Evolutionary conservation across 257 asterid species (phyloP).

Genomic region (Ilex aquifolium): DNA sequence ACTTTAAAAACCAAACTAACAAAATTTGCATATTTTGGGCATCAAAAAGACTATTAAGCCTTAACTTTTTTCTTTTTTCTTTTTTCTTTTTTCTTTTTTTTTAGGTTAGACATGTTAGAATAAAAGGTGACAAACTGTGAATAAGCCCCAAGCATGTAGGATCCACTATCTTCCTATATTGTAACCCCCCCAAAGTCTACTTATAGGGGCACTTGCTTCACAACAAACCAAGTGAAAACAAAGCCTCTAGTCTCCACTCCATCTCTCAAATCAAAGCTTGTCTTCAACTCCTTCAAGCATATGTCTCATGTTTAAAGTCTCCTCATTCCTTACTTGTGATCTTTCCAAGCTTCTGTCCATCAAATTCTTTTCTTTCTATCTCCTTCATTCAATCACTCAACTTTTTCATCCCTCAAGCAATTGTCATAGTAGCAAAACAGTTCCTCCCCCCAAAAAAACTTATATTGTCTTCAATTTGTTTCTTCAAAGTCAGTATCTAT

Average conservation of each 20-base stretch:
- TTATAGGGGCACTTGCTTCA: slow-evolving; percentile 7
- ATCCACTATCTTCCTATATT: slow-evolving; percentile 13
- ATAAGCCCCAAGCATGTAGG: slow-evolving; percentile 22
- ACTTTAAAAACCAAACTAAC: too few species aligned
- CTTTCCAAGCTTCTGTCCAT: neutral
- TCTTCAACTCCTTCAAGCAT: neutral
- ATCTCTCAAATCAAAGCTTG: too few species aligned
- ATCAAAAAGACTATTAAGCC: too few species aligned
- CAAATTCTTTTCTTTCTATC: neutral
- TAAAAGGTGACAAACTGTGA: slow-evolving; percentile 10
- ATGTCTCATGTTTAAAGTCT: too few species aligned
- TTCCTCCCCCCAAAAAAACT: too few species aligned
- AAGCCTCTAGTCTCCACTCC: neutral
- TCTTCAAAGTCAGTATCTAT: neutral
- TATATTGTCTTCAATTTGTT: neutral
- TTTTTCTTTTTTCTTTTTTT: neutral
- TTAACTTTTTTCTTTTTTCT: too few species aligned
- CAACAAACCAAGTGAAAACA: slow-evolving; percentile 5
- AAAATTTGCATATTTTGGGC: too few species aligned
- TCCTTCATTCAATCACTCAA: neutral
- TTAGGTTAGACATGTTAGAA: slow-evolving; percentile 7
- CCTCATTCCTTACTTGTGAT: neutral
- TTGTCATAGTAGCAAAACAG: neutral
- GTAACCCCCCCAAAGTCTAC: neutral
- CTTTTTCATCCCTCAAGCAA: neutral